Evolutionary conservation across 2,329 filamentous ascomycete genomes (phyloP), one percentile per base, ranked within the genome.

Genomic region (Colletotrichum orchidophilum): DNA sequence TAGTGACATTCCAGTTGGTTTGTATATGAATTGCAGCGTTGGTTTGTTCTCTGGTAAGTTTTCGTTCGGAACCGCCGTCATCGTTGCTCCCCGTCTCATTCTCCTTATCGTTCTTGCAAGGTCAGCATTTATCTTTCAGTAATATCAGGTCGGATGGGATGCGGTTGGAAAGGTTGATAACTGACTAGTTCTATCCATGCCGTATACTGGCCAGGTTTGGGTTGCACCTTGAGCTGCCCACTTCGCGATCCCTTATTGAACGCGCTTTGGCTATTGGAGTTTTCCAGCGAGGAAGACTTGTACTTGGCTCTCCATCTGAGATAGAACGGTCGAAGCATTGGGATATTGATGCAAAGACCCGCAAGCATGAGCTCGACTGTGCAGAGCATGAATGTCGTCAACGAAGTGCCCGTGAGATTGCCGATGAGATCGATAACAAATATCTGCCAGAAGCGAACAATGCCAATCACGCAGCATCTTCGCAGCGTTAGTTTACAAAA

Each of bases 311-410:
- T 78, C 69, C 79, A 81, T 60, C 76, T 75, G 13, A 74, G 73
- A 67, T 78, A 81, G 62, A 83, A 78, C 2, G 81, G 77, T 46
- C 81, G 77, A 5, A 84, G 75, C 81, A 84, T 84, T 2, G 82
- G 82, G 58, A 84, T 78, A 70, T 81, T 83, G 62, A 83, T 80
- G 70, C 82, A 84, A 9, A 84, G 74, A 66, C 84, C 82, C 46
- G 79, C 82, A 5, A 83, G 77, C 61, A 81, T 82, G 0, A 82
- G 81, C 63, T 84, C 82, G 27, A 83, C 75, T 50, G 77, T 79
- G 71, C 81, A 82, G 64, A 82, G 80, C 67, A 83, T 81, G 49
- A 81, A 75, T 0, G 81, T 81, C 13, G 80, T 80, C 12, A 81
- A 76, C 80, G 83, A 83, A 29, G 81, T 83, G 2, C 78, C 80